Conservation (phyloP, 768 basidiomycete species). For the Ramaria rubella region DNA sequence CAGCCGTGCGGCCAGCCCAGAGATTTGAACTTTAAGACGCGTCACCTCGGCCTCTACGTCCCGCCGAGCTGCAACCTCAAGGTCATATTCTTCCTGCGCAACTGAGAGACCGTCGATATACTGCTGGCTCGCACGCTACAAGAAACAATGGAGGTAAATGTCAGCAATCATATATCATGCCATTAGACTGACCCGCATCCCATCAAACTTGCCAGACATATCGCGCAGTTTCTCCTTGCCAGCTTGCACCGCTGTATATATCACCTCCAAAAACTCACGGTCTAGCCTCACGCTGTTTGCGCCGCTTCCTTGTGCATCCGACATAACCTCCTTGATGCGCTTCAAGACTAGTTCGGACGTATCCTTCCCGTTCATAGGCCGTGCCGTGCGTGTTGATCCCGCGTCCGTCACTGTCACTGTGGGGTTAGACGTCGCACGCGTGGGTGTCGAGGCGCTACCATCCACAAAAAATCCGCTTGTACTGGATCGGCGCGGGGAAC, state of each 20-base stretch:
- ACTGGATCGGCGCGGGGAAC: background rate
- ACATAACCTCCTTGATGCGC: constrained; percentile 48
- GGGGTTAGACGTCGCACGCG: background rate
- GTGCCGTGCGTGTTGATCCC: background rate
- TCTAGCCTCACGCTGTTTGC: constrained; percentile 64
- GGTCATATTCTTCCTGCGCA: constrained; percentile 91
- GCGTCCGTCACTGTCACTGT: background rate
- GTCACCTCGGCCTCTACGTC: constrained; percentile 93
- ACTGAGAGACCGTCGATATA: constrained; percentile 90
- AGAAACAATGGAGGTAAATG: too few relatives aligned
- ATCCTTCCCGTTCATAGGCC: constrained; percentile 20
- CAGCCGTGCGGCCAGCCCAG: constrained; percentile 83
- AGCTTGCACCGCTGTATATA: constrained; percentile 60
- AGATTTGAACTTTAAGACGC: constrained; percentile 73
- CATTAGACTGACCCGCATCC: constrained; percentile 65
- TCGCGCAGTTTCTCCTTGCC: constrained; percentile 52
- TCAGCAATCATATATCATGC: background rate
- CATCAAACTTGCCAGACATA: constrained; percentile 74
- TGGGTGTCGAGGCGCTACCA: background rate
- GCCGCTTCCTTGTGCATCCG: constrained; percentile 53
- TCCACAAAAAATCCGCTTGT: background rate
- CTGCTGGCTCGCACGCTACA: constrained; percentile 82
- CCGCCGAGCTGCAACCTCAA: constrained; percentile 77
- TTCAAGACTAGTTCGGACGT: constrained; percentile 40
- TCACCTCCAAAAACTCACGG: constrained; percentile 61